Conservation (phyloP, 257 asterid genomes). For the Petunia axillaris region DNA sequence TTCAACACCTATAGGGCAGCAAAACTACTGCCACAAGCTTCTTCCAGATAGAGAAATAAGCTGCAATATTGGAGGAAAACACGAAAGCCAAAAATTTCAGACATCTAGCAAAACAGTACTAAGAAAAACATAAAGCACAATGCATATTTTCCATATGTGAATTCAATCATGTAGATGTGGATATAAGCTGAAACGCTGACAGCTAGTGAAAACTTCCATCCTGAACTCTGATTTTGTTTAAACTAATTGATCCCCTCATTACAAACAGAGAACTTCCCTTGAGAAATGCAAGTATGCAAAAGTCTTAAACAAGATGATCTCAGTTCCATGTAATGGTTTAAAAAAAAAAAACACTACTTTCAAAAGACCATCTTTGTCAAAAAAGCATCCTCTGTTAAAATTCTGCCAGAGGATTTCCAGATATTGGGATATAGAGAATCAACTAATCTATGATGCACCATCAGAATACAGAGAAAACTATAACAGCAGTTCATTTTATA, state of each 20-base stretch:
- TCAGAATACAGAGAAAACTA: neutral
- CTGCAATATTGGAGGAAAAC: constrained; percentile 37
- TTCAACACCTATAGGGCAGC: constrained; percentile 9
- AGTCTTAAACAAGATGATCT: neutral
- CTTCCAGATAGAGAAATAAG: constrained; percentile 45
- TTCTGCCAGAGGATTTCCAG: neutral
- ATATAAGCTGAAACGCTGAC: neutral
- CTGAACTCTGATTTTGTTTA: neutral
- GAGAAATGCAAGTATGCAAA: neutral
- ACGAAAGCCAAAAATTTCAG: neutral
- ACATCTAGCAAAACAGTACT: neutral
- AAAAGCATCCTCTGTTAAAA: neutral
- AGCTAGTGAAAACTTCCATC: neutral
- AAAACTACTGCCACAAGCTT: constrained; percentile 24
- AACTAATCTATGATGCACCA: neutral
- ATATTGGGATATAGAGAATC: neutral
- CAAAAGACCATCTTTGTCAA: neutral
- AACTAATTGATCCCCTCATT: neutral
- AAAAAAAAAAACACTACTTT: neutral
- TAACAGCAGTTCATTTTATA: neutral
- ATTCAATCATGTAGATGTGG: neutral
- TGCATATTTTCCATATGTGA: neutral
- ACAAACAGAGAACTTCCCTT: neutral
- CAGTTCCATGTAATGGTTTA: neutral
- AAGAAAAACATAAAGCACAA: neutral